A percentile compares a stretch with the other conserved stretches of the same genome.
Conservation (phyloP, 2,329 filamentous ascomycete species). For the Hymenoscyphus linearis region DNA sequence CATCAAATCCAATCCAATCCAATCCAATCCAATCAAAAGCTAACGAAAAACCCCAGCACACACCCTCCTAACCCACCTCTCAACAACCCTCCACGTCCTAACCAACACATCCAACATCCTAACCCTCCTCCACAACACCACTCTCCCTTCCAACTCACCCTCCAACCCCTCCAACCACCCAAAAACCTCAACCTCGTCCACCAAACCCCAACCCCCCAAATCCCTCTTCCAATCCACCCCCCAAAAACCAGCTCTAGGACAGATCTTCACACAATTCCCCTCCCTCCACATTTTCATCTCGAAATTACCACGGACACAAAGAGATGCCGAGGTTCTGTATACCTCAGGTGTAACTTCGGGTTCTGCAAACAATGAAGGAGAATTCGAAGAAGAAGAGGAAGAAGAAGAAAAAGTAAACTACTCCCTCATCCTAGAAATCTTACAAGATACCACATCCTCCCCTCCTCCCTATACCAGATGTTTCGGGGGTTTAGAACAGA, state of each 20-base stretch:
- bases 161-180: constrained; percentile 6
- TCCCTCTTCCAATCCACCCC: constrained; percentile 22
- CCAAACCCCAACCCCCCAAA: constrained; percentile 1
- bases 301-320: constrained; percentile 36
- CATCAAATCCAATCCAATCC: too few species aligned
- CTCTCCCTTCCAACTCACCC: constrained; percentile 40
- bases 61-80: constrained; percentile 42
- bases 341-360: too few species aligned
- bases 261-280: constrained; percentile 49
- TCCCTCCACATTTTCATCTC: constrained; percentile 51
- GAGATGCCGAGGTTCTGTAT: constrained; percentile 38
- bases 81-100: constrained; percentile 41
- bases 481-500: too few species aligned
- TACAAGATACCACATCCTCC: too few species aligned
- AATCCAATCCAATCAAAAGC: background rate
- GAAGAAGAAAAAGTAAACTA: too few species aligned
- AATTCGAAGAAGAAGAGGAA: too few species aligned
- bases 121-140: constrained; percentile 50
- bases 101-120: constrained; percentile 41
- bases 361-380: too few species aligned
- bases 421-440: too few species aligned
- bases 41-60: constrained; percentile 42
- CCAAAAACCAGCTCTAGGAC: constrained; percentile 37
- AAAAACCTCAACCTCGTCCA: too few species aligned
- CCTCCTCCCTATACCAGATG: too few species aligned